Percentiles rank a stretch among this genome's conserved stretches.
Evolutionary conservation across 163 green algal species (phyloP).

Genomic region (Chloroidium sp.): DNA sequence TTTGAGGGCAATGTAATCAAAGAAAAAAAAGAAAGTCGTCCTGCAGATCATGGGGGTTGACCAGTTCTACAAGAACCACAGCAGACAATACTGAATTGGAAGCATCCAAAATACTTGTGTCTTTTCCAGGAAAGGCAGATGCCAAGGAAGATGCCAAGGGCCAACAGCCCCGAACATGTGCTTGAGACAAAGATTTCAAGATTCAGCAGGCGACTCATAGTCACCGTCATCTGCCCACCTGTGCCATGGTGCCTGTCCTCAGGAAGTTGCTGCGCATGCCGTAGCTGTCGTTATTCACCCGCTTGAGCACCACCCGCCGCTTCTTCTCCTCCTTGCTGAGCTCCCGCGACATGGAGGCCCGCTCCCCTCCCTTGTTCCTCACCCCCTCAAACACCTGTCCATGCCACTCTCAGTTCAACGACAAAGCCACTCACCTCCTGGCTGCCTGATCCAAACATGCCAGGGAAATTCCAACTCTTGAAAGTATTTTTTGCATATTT

Average conservation of each 20-base stretch:
- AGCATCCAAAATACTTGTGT: not conserved
- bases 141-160: too few relatives aligned
- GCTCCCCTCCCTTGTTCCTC: conserved; percentile 16
- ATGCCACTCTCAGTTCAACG: not conserved
- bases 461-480: too few relatives aligned
- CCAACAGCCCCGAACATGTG: too few relatives aligned
- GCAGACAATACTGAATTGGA: too few relatives aligned
- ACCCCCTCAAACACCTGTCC: conserved; percentile 38
- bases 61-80: too few relatives aligned
- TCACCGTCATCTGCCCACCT: conserved; percentile 3
- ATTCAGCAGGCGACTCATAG: not conserved
- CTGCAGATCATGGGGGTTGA: too few relatives aligned
- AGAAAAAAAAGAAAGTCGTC: too few relatives aligned
- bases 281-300: conserved; percentile 64
- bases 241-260: conserved; percentile 71
- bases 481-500: too few relatives aligned
- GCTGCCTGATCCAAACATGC: too few relatives aligned
- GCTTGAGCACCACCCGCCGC: conserved; percentile 80
- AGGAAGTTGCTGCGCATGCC: conserved; percentile 69
- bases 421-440: not conserved
- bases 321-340: conserved; percentile 72
- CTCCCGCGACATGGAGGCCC: conserved; percentile 10
- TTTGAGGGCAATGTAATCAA: too few relatives aligned
- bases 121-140: too few relatives aligned
- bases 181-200: not conserved